phyloP scores from a whole-genome alignment of 192 early-diverging fungal species.

The Entomortierella chlamydospora region DNA sequence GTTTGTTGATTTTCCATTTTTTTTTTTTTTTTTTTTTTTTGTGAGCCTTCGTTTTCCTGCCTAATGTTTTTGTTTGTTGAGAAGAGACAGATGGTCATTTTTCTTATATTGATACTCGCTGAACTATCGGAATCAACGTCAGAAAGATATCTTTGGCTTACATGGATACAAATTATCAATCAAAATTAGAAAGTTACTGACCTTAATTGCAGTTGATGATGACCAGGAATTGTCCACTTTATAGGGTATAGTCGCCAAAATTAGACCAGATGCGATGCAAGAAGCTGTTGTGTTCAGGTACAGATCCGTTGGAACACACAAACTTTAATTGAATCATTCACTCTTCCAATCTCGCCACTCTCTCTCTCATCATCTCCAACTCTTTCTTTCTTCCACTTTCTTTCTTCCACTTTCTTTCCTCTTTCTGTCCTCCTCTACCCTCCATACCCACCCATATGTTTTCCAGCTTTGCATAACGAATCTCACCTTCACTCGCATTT shows the following conservation, averaged over 20 bases:
- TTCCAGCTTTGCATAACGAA: too few relatives aligned
- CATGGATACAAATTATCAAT: conserved; percentile 1
- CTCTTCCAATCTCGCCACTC: neutral
- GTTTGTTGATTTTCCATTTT: neutral
- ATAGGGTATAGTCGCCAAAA: conserved; percentile 10
- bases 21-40: neutral
- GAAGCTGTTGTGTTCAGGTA: neutral
- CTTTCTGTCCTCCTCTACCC: neutral
- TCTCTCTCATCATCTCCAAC: neutral
- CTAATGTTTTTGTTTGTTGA: neutral
- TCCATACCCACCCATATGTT: too few relatives aligned
- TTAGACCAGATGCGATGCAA: neutral
- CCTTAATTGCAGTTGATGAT: neutral
- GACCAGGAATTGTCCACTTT: conserved; percentile 15
- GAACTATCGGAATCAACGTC: too few relatives aligned
- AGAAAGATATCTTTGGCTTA: too few relatives aligned
- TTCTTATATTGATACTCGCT: too few relatives aligned
- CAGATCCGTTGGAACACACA: neutral
- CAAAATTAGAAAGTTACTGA: neutral
- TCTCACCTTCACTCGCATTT: too few relatives aligned
- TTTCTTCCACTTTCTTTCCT: neutral
- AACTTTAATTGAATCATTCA: neutral
- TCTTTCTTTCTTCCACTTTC: neutral
- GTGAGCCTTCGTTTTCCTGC: neutral
- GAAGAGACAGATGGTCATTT: too few relatives aligned